phyloP scores from a whole-genome alignment of 2,329 filamentous ascomycete species.

The Tolypocladium ophioglossoides region DNA sequence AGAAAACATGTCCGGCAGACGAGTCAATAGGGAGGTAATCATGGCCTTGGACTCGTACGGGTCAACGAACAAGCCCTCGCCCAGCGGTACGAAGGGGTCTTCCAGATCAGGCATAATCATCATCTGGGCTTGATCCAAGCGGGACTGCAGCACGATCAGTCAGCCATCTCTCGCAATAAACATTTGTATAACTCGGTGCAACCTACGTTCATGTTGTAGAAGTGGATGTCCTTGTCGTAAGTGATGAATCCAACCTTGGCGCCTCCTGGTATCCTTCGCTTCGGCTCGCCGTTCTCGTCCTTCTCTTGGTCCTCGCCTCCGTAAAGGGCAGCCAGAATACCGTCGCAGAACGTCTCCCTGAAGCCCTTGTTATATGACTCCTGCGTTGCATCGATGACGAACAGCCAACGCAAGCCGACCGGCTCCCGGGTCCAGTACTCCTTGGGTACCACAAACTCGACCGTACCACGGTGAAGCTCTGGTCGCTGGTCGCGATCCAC shows the following conservation, averaged over 20 bases:
- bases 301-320: slow-evolving; percentile 45
- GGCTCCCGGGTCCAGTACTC: slow-evolving; percentile 98
- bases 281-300: slow-evolving; percentile 40
- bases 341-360: slow-evolving; percentile 80
- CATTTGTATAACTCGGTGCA: background rate
- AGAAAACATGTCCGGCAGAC: slow-evolving; percentile 78
- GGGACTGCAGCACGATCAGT: slow-evolving; percentile 38
- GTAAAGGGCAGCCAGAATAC: slow-evolving; percentile 77
- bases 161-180: background rate
- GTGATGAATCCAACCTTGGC: slow-evolving; percentile 91
- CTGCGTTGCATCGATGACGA: slow-evolving; percentile 86
- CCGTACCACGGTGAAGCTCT: slow-evolving; percentile 82
- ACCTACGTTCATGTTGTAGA: slow-evolving; percentile 85
- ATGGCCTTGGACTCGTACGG: slow-evolving; percentile 80
- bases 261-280: slow-evolving; percentile 58
- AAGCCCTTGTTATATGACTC: slow-evolving; percentile 88
- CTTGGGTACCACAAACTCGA: slow-evolving; percentile 94
- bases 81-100: slow-evolving; percentile 88
- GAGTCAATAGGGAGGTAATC: slow-evolving; percentile 76
- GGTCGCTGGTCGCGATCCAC: slow-evolving; percentile 83
- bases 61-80: slow-evolving; percentile 88
- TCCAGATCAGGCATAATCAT: slow-evolving; percentile 97
- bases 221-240: slow-evolving; percentile 93
- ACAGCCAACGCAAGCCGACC: slow-evolving; percentile 77
- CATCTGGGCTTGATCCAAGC: slow-evolving; percentile 85